Conservation (phyloP, 306 rosid species). For the Begonia fuchsioides region DNA sequence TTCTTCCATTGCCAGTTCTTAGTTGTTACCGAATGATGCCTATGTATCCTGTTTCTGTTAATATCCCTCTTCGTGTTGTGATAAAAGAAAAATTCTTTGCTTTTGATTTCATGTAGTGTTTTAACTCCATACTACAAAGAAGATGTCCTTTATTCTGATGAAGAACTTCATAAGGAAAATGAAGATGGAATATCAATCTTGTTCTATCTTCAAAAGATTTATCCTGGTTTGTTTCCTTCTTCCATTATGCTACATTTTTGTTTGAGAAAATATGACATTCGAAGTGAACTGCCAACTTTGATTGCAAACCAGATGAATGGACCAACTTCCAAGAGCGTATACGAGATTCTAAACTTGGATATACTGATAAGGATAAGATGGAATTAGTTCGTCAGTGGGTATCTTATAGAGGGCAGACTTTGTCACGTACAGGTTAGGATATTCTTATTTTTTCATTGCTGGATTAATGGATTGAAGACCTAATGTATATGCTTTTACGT, state of each 20-base stretch:
- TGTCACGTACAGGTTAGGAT: conserved; percentile 78
- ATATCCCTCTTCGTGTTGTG: no score
- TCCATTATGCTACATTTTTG: conserved; percentile 3
- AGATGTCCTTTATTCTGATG: conserved; percentile 62
- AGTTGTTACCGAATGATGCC: background rate
- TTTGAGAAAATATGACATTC: conserved; percentile 6
- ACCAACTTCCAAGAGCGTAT: conserved; percentile 48
- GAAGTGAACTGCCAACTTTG: conserved; percentile 4
- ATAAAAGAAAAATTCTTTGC: conserved; percentile 8
- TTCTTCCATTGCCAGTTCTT: conserved; percentile 6
- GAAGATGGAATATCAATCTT: conserved; percentile 91
- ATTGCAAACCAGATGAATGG: conserved; percentile 72
- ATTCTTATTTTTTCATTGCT: conserved; percentile 1
- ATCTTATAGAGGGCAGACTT: conserved; percentile 94
- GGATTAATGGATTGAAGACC: conserved; percentile 2
- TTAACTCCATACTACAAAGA: conserved; percentile 90
- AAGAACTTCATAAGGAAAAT: conserved; percentile 52
- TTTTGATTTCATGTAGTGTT: conserved; percentile 45
- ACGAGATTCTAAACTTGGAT: conserved; percentile 7
- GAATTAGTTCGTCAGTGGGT: conserved; percentile 66
- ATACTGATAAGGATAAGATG: conserved; percentile 11
- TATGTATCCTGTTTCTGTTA: no score
- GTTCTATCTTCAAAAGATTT: conserved; percentile 78
- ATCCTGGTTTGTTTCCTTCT: conserved; percentile 61
- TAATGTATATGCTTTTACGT: conserved; percentile 3